Evolutionary conservation across 495 filamentous ascomycete species (phyloP), one percentile per base, ranked within the genome.

Genomic region (Aspergillus kassunensis): DNA sequence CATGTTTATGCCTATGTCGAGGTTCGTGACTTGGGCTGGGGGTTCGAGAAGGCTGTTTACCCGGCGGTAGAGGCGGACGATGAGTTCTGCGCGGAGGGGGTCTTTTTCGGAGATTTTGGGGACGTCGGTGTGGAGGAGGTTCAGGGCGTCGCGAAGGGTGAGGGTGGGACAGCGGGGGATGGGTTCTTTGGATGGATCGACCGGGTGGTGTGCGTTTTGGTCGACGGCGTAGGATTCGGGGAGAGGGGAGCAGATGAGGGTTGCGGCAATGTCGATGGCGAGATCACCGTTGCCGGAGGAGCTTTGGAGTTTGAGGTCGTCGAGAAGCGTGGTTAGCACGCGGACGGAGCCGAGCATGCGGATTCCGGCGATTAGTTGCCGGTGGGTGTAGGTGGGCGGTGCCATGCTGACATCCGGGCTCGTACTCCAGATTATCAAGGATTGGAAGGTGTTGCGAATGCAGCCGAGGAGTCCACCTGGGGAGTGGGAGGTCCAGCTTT

Each of bases 311-410:
- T 83, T 85, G 11, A 91, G 64, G 62, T 95, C 90, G 16, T 90
- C 82, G 23, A 93, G 54, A 9, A 96, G 70, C 6, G 79, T 67
- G 1, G 64, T 48, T 0, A 96, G 66, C 0, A 91, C 72, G 13
- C 77, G 75, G 19, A 68, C 73, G 0, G 89, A 78, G 44, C 91
- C 90, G 1, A 89, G 78, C 25, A 93, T 77, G n/a, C 80, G 79
- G 47, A 85, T 67, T 0, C 81, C 83, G 0, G 78, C 71, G 12
- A 88, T 69, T 6, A 93, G 67, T 49, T 90, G 88, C 12, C 87
- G 83, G 62, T 92, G 88, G 0, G 87, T 90, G 67, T 95, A 97
- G 12, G 78, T 76, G 1, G 86, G 80, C 7, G 90, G 87, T 31
- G 84, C 80, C 50, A 80, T 79, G 52, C 77, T 84, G 18, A 86